Evolutionary conservation across 1,139 yeast species (phyloP).

Genomic region (Suhomyces bribrorum): DNA sequence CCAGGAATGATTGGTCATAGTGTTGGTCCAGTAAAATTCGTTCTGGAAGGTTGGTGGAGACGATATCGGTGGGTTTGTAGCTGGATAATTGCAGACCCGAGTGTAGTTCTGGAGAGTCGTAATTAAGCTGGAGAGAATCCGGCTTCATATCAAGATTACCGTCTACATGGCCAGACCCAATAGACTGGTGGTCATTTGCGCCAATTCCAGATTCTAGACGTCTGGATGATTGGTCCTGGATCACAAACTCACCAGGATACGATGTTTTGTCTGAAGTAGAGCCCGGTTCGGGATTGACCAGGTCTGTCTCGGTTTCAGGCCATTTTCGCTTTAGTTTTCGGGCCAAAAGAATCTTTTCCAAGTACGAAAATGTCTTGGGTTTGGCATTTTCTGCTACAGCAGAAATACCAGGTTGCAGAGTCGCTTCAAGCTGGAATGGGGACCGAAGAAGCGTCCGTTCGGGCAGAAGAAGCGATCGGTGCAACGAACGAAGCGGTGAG

Average conservation of each 20-base stretch:
- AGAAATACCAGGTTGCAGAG: background rate
- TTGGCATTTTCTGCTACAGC: background rate
- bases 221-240: background rate
- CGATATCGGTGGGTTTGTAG: no score
- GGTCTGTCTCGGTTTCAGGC: constrained; percentile 1
- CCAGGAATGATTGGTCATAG: no score
- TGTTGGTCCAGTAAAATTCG: no score
- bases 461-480: background rate
- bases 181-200: no score
- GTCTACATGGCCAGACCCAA: no score
- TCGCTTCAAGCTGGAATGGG: constrained; percentile 12
- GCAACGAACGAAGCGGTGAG: background rate
- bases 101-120: no score
- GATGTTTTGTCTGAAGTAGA: no score
- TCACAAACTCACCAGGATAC: background rate
- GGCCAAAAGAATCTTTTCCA: constrained; percentile 31
- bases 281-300: no score
- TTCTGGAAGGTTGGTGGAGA: no score
- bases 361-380: constrained; percentile 24
- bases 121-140: no score
- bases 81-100: no score
- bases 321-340: constrained; percentile 13
- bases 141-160: no score
- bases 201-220: background rate
- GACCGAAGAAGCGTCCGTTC: constrained; percentile 12